These are phyloP conservation scores for Penicillium longicatenatum DNA, from an alignment of 495 filamentous ascomycete genomes.

Conservation along the genomic window DNA sequence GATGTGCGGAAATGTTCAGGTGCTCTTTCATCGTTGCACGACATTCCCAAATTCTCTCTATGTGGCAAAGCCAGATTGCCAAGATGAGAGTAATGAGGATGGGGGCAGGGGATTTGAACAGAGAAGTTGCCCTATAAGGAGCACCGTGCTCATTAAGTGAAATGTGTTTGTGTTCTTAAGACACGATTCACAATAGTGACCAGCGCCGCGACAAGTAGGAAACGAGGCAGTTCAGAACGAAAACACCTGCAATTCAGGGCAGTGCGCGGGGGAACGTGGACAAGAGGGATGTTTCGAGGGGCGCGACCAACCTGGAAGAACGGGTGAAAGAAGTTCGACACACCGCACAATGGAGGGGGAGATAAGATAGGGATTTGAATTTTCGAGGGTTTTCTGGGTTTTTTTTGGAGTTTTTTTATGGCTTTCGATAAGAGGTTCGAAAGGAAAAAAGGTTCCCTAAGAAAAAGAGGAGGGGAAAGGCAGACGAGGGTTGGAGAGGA, in stretches of 20 bases:
- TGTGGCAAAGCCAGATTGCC: neutral
- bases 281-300: slow-evolving; percentile 2
- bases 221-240: neutral
- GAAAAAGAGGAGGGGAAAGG: slow-evolving; percentile 47
- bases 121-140: slow-evolving; percentile 12
- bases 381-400: slow-evolving; percentile 34
- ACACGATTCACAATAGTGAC: slow-evolving; percentile 4
- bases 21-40: slow-evolving; percentile 16
- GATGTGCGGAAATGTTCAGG: slow-evolving; percentile 1
- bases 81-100: slow-evolving; percentile 6
- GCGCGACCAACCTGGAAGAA: slow-evolving; percentile 29
- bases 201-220: neutral
- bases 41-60: slow-evolving; percentile 19
- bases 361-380: slow-evolving; percentile 36
- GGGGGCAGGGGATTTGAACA: slow-evolving; percentile 10
- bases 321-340: slow-evolving; percentile 40
- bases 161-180: slow-evolving; percentile 4
- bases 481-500: slow-evolving; percentile 31
- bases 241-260: neutral
- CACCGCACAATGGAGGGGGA: slow-evolving; percentile 42
- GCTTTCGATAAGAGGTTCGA: slow-evolving; percentile 45
- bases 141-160: slow-evolving; percentile 20
- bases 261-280: neutral
- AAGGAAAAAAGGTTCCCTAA: slow-evolving; percentile 40
- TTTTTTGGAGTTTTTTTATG: slow-evolving; percentile 47